These are phyloP conservation scores for Russula earlei DNA, from an alignment of 768 basidiomycete genomes.

Conservation along the genomic window DNA sequence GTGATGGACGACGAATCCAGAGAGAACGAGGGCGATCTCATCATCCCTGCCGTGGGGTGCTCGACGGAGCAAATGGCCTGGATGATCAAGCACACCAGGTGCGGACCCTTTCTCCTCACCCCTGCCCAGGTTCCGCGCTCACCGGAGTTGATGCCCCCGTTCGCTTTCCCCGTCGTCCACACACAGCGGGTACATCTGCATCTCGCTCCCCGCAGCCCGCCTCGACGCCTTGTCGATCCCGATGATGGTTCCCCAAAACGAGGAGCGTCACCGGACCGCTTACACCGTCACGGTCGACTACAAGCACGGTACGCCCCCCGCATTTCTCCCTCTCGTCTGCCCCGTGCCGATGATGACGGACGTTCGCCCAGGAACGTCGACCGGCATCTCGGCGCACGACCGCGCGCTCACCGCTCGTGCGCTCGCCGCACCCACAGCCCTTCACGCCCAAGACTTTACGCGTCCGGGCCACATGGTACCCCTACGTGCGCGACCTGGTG, in stretches of 20 bases:
- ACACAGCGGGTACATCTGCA: slow-evolving; percentile 85
- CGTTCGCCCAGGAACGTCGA: slow-evolving; percentile 63
- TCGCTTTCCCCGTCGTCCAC: background rate
- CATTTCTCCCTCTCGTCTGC: background rate
- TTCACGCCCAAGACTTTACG: slow-evolving; percentile 61
- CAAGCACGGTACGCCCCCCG: slow-evolving; percentile 52
- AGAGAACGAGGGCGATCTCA: slow-evolving; percentile 97
- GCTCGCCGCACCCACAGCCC: slow-evolving; percentile 51
- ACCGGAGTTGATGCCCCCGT: slow-evolving; percentile 5
- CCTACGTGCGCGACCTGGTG: slow-evolving; percentile 76
- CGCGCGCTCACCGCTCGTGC: slow-evolving; percentile 80
- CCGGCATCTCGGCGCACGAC: slow-evolving; percentile 96
- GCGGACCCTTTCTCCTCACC: slow-evolving; percentile 19
- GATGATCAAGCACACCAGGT: slow-evolving; percentile 97
- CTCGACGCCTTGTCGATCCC: slow-evolving; percentile 74
- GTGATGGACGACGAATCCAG: slow-evolving; percentile 96
- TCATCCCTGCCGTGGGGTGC: slow-evolving; percentile 74
- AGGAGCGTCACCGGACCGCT: slow-evolving; percentile 87
- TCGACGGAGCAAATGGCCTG: slow-evolving; percentile 98
- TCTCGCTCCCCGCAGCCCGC: slow-evolving; percentile 67
- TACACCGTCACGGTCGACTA: slow-evolving; percentile 96
- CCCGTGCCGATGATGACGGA: background rate
- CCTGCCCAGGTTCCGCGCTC: background rate
- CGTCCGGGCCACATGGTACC: slow-evolving; percentile 96
- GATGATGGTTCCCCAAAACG: slow-evolving; percentile 89